A percentile compares a stretch with the other conserved stretches of the same genome.
These are phyloP conservation scores for Lachnellula arida DNA, from an alignment of 2,329 filamentous ascomycete genomes.

Conservation along the genomic window DNA sequence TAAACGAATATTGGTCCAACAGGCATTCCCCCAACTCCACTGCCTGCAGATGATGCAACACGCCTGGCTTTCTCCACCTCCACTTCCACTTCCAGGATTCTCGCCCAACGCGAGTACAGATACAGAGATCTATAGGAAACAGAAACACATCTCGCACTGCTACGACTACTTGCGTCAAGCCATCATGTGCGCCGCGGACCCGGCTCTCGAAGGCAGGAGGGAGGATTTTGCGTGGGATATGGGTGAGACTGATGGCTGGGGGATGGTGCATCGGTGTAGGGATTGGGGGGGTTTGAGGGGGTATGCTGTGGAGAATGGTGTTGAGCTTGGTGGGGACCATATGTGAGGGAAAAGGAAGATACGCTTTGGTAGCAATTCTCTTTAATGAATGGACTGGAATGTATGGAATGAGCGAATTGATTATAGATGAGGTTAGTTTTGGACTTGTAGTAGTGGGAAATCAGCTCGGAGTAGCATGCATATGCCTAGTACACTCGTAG, in stretches of 20 bases:
- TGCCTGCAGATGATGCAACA: background rate
- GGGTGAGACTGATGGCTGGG: constrained; percentile 7
- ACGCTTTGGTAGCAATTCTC: no score
- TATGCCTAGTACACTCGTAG: no score
- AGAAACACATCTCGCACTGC: constrained; percentile 11
- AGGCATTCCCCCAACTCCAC: background rate
- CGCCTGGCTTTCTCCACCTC: no score
- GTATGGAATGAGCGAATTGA: no score
- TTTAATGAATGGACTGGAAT: no score
- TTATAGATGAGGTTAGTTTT: no score
- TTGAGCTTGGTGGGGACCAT: background rate
- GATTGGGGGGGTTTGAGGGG: background rate
- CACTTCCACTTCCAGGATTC: background rate
- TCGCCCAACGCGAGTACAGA: background rate
- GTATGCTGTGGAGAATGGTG: background rate
- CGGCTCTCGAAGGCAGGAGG: constrained; percentile 9
- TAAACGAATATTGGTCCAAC: background rate
- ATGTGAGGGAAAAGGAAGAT: no score
- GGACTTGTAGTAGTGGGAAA: no score
- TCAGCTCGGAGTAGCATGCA: no score
- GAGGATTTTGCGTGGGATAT: constrained; percentile 1
- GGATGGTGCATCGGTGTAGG: constrained; percentile 9
- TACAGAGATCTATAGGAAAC: background rate
- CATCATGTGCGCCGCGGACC: constrained; percentile 16
- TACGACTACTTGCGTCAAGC: constrained; percentile 15